Percentiles rank a stretch among this genome's conserved stretches.
Conservation (phyloP, 176 grass and related monocot species). For the Saccharum officinarum region DNA sequence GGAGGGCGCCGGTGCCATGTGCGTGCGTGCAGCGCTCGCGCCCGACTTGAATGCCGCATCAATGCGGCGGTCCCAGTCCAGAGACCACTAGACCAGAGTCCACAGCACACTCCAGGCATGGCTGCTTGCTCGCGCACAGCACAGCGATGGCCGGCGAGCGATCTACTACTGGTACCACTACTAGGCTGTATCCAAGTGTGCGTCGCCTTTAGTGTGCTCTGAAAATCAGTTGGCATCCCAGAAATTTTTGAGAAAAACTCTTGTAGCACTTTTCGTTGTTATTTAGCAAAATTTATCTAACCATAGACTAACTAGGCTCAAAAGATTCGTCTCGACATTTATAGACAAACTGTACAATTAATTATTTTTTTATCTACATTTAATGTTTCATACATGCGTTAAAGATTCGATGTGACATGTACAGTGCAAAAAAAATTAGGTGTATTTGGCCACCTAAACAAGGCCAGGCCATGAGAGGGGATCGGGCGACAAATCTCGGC, state of each 20-base stretch:
- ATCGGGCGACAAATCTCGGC: background rate
- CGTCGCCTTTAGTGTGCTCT: constrained; percentile 15
- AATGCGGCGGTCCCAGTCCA: constrained; percentile 30
- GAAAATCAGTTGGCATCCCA: constrained; percentile 41
- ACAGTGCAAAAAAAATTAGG: too few species aligned
- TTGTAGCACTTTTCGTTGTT: too few species aligned
- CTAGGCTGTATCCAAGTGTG: background rate
- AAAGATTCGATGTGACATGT: too few species aligned
- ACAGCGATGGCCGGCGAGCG: background rate
- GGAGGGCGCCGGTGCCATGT: constrained; percentile 10
- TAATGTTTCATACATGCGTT: too few species aligned
- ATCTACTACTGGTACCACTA: background rate
- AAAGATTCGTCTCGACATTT: too few species aligned
- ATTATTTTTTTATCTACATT: too few species aligned
- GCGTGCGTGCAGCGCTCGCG: constrained; percentile 23
- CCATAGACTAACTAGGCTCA: too few species aligned
- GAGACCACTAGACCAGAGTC: background rate
- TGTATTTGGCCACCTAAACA: too few species aligned
- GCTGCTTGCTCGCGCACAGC: background rate
- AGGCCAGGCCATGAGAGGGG: background rate
- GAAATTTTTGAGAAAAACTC: too few species aligned
- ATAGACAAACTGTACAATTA: too few species aligned
- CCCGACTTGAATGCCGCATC: constrained; percentile 48
- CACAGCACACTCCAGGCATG: background rate
- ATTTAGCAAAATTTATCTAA: too few species aligned